phyloP scores from a whole-genome alignment of 352 stramenopile species.

The Blastocystis sp. region DNA sequence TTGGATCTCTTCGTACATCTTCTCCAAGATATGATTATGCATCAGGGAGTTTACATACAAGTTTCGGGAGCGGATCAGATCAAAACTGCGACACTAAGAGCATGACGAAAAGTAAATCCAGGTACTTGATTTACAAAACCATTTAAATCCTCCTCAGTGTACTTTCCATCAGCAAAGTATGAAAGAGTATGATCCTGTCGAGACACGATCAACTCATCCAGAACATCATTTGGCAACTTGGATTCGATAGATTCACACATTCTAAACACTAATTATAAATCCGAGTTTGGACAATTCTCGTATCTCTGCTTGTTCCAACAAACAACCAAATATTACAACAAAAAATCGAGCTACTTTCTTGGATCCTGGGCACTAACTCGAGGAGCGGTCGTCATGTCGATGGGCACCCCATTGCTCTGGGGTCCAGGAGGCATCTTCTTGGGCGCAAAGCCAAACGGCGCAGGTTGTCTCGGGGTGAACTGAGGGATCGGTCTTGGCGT shows the following conservation, averaged over 20 bases:
- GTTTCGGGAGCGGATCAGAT: constrained; percentile 15
- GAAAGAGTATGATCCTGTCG: neutral
- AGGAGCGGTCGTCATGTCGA: neutral
- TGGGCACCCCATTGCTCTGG: neutral
- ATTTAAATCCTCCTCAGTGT: neutral
- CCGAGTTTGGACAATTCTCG: neutral
- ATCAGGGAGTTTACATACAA: constrained; percentile 23
- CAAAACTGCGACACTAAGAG: constrained; percentile 37
- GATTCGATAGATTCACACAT: neutral
- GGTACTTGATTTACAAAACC: constrained; percentile 9
- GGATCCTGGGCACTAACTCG: neutral
- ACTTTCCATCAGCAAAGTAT: constrained; percentile 45
- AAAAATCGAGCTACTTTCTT: neutral
- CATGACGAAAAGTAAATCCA: neutral
- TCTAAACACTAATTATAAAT: neutral
- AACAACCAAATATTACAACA: neutral
- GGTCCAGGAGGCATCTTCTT: neutral
- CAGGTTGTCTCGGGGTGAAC: no score
- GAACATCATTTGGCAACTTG: neutral
- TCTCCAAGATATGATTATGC: neutral
- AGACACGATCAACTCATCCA: neutral
- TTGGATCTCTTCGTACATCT: constrained; percentile 30
- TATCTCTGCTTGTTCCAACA: neutral
- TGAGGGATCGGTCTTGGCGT: no score
- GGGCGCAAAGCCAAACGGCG: neutral